These are phyloP conservation scores for Anastatica hierochuntica DNA, from an alignment of 345 rosid genomes.

Conservation along the genomic window DNA sequence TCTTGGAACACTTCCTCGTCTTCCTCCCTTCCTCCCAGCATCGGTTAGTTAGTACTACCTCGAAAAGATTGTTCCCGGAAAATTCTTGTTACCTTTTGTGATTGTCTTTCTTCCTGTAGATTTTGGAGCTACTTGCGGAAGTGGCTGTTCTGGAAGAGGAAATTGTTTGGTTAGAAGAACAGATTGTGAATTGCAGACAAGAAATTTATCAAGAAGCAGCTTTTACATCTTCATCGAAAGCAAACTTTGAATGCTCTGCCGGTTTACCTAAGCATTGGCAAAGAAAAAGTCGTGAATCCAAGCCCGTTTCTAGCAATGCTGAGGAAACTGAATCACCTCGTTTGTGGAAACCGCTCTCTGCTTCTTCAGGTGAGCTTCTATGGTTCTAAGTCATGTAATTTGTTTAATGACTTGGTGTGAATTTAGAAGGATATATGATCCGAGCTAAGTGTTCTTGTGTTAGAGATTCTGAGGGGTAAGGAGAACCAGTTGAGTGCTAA, in stretches of 20 bases:
- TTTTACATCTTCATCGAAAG: constrained; percentile 38
- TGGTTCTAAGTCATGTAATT: neutral
- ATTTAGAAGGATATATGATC: neutral
- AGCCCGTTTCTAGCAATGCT: constrained; percentile 12
- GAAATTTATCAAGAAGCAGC: constrained; percentile 70
- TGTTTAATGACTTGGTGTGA: no score
- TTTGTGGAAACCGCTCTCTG: constrained; percentile 17
- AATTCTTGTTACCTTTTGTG: neutral
- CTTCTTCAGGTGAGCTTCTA: constrained; percentile 32
- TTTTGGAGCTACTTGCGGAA: constrained; percentile 82
- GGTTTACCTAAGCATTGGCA: constrained; percentile 15
- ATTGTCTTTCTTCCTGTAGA: constrained; percentile 32
- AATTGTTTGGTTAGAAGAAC: constrained; percentile 72
- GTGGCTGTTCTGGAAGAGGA: constrained; percentile 96
- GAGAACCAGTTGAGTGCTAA: constrained; percentile 29
- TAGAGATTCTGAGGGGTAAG: constrained; percentile 35
- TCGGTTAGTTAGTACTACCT: constrained; percentile 49
- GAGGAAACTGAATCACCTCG: constrained; percentile 17
- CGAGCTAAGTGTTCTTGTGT: neutral
- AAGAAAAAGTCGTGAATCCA: constrained; percentile 5
- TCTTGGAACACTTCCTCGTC: constrained; percentile 89
- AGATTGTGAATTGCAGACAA: constrained; percentile 56
- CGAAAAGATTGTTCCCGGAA: neutral
- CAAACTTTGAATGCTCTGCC: constrained; percentile 11
- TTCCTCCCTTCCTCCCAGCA: constrained; percentile 82